Percentiles rank a stretch among this genome's conserved stretches.
phyloP scores from a whole-genome alignment of 805 yeast genomes.

The Metschnikowia cerradonensis region DNA sequence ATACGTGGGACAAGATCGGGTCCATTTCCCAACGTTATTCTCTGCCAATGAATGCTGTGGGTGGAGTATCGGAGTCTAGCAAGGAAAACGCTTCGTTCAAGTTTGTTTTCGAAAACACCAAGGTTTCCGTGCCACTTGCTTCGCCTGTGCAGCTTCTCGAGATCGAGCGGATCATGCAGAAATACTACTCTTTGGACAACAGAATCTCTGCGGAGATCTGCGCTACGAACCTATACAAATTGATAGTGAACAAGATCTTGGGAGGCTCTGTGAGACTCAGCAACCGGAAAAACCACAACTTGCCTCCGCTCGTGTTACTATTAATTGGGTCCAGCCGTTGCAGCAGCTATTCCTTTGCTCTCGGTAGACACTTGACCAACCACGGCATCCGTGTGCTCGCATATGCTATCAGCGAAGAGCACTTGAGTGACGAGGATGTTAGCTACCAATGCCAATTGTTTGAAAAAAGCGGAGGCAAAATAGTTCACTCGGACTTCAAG shows the following conservation, averaged over 20 bases:
- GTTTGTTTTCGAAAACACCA: constrained; percentile 12
- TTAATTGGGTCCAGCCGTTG: constrained; percentile 72
- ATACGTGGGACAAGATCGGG: constrained; percentile 53
- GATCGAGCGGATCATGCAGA: constrained; percentile 57
- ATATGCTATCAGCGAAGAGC: constrained; percentile 33
- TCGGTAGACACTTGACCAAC: constrained; percentile 75
- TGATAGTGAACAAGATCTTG: constrained; percentile 52
- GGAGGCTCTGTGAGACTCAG: constrained; percentile 68
- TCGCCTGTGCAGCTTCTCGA: constrained; percentile 78
- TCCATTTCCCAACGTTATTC: constrained; percentile 12
- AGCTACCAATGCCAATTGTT: constrained; percentile 52
- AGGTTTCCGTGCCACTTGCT: constrained; percentile 48
- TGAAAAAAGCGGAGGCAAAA: constrained; percentile 65
- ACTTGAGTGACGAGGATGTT: constrained; percentile 40
- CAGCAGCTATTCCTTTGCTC: constrained; percentile 70
- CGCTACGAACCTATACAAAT: constrained; percentile 59
- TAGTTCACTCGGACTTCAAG: constrained; percentile 33
- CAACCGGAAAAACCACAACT: constrained; percentile 60
- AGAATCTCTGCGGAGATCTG: constrained; percentile 57
- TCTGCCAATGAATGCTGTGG: constrained; percentile 13
- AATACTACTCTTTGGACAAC: constrained; percentile 47
- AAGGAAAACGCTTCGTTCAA: constrained; percentile 6
- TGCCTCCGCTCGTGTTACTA: constrained; percentile 71
- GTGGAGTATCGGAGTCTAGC: neutral
- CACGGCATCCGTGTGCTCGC: constrained; percentile 69